These are phyloP conservation scores for Aphanomyces invadans DNA, from an alignment of 352 stramenopile species.

Conservation along the genomic window DNA sequence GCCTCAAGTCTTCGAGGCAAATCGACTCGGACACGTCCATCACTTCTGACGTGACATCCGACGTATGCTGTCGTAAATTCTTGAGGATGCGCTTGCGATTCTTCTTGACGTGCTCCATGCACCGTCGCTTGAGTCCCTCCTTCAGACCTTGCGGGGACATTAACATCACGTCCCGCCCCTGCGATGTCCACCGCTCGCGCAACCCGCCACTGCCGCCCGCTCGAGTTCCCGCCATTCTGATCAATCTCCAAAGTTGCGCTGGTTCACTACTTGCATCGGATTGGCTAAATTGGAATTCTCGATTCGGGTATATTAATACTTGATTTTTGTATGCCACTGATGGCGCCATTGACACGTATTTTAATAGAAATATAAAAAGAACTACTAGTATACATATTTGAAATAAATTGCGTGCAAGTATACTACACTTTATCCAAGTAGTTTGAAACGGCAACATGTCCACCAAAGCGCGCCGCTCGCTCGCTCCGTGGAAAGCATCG, in stretches of 20 bases:
- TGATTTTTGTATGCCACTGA: too few relatives aligned
- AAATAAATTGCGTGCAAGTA: too few relatives aligned
- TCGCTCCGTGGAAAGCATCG: too few relatives aligned
- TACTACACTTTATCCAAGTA: too few relatives aligned
- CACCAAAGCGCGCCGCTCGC: too few relatives aligned
- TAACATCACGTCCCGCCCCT: slow-evolving; percentile 8
- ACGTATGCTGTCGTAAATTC: slow-evolving; percentile 48
- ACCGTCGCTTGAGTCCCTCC: slow-evolving; percentile 63
- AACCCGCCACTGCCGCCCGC: neutral
- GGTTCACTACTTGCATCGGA: neutral
- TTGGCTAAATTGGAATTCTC: neutral
- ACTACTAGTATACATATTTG: too few relatives aligned
- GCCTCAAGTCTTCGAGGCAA: slow-evolving; percentile 55
- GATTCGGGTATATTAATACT: too few relatives aligned
- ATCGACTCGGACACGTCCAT: slow-evolving; percentile 18
- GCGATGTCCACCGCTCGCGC: slow-evolving; percentile 7
- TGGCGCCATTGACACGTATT: too few relatives aligned
- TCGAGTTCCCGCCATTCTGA: slow-evolving; percentile 11
- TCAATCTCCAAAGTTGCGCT: neutral
- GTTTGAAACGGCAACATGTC: too few relatives aligned
- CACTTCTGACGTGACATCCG: slow-evolving; percentile 38
- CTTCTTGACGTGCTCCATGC: slow-evolving; percentile 55
- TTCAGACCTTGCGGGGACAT: slow-evolving; percentile 31
- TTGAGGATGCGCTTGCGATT: slow-evolving; percentile 53
- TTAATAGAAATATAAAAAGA: too few relatives aligned